These are phyloP conservation scores for Botrytis elliptica DNA, from an alignment of 2,329 filamentous ascomycete genomes.

Conservation along the genomic window DNA sequence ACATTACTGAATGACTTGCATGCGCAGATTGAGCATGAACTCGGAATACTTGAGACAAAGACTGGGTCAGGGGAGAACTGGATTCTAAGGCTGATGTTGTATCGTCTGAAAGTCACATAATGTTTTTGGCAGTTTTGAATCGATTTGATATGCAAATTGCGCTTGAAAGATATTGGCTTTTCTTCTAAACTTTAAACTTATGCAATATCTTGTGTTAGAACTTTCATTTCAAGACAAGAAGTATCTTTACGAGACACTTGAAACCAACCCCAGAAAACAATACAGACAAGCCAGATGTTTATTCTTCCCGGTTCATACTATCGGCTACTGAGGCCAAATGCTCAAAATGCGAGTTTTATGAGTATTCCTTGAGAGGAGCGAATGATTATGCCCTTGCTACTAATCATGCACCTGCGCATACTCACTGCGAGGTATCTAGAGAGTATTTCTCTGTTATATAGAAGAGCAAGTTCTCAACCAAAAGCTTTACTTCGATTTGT, in stretches of 20 bases:
- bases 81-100: background rate
- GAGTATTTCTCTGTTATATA: background rate
- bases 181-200: background rate
- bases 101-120: background rate
- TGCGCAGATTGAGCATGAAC: background rate
- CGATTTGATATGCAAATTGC: background rate
- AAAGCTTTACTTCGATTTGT: background rate
- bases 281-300: too few species aligned
- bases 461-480: background rate
- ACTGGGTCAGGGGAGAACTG: background rate
- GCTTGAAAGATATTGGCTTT: background rate
- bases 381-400: background rate
- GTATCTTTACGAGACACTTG: background rate
- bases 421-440: too few species aligned
- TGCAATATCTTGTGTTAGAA: background rate
- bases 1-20: background rate
- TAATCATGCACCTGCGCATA: background rate
- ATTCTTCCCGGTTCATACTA: background rate
- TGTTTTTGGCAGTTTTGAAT: background rate
- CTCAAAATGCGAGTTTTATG: background rate
- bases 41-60: background rate
- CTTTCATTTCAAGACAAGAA: background rate
- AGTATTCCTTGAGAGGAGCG: background rate
- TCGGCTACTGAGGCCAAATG: background rate
- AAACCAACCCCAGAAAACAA: background rate